Conservation (phyloP, 2,329 filamentous ascomycete species). For the Verticillium longisporum region DNA sequence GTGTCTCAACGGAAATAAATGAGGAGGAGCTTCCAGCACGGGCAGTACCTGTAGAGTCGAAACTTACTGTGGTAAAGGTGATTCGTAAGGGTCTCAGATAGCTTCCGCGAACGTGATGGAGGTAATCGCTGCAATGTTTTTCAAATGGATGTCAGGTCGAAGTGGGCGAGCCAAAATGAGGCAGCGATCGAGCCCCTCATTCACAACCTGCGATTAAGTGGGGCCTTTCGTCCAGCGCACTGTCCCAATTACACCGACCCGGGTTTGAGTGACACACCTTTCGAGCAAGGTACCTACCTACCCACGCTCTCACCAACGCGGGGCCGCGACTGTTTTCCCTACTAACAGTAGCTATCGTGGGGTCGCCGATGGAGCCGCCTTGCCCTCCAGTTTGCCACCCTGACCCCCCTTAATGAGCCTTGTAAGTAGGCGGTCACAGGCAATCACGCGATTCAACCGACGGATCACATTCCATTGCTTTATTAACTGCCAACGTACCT, state of each 20-base stretch:
- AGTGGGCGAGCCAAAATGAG: constrained; percentile 13
- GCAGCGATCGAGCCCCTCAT: constrained; percentile 11
- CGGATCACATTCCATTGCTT: no score
- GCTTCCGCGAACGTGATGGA: constrained; percentile 7
- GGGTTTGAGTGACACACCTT: not conserved
- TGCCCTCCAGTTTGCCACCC: not conserved
- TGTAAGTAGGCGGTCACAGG: not conserved
- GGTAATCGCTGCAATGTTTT: constrained; percentile 1
- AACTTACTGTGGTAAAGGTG: constrained; percentile 3
- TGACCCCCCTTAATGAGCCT: not conserved
- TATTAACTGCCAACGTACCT: no score
- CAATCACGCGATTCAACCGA: no score
- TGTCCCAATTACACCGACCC: not conserved
- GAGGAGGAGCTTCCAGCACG: not conserved
- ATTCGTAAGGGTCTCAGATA: constrained; percentile 6
- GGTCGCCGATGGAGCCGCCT: not conserved
- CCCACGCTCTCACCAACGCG: not conserved
- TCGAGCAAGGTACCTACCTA: not conserved
- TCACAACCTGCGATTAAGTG: constrained; percentile 6
- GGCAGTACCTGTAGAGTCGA: not conserved
- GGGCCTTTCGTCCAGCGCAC: constrained; percentile 6
- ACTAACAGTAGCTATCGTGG: not conserved
- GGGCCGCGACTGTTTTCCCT: not conserved
- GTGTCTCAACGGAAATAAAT: not conserved
- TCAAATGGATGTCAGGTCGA: constrained; percentile 5